Conservation (phyloP, 345 rosid genomes). For the Chamaenerion angustifolium region DNA sequence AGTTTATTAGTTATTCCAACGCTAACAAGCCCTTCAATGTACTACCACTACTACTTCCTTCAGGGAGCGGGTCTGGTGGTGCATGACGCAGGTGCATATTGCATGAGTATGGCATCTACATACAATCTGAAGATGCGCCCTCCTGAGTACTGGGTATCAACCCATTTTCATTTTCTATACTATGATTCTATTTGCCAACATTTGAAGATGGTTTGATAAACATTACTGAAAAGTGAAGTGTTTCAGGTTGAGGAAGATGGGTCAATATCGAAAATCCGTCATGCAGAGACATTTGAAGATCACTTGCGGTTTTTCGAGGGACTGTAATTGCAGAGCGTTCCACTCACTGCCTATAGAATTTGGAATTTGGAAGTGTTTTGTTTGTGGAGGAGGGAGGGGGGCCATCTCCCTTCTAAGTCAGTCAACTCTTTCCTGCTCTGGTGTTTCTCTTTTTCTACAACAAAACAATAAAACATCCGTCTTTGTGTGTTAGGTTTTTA, state of each 20-base stretch:
- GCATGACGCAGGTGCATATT: constrained; percentile 97
- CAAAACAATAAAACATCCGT: too few species aligned
- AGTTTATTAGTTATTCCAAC: too few species aligned
- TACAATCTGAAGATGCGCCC: constrained; percentile 99
- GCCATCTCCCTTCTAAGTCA: too few species aligned
- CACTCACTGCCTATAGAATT: neutral
- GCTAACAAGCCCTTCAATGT: too few species aligned
- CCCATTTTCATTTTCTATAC: neutral
- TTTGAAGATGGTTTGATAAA: too few species aligned
- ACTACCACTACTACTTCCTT: constrained; percentile 7
- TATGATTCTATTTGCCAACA: neutral
- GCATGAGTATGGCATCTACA: constrained; percentile 99
- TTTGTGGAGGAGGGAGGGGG: too few species aligned
- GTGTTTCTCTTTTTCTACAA: too few species aligned
- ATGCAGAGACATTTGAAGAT: constrained; percentile 75
- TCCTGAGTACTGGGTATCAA: constrained; percentile 89
- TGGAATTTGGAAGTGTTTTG: neutral
- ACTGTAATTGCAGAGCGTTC: constrained; percentile 23
- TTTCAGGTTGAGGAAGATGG: constrained; percentile 81
- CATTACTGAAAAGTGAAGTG: too few species aligned
- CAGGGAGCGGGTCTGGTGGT: constrained; percentile 94
- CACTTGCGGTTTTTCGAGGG: constrained; percentile 66
- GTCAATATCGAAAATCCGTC: constrained; percentile 62
- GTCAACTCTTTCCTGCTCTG: too few species aligned
- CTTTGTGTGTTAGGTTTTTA: too few species aligned